phyloP scores from a whole-genome alignment of 2,329 filamentous ascomycete genomes.

The Botrytis deweyae region DNA sequence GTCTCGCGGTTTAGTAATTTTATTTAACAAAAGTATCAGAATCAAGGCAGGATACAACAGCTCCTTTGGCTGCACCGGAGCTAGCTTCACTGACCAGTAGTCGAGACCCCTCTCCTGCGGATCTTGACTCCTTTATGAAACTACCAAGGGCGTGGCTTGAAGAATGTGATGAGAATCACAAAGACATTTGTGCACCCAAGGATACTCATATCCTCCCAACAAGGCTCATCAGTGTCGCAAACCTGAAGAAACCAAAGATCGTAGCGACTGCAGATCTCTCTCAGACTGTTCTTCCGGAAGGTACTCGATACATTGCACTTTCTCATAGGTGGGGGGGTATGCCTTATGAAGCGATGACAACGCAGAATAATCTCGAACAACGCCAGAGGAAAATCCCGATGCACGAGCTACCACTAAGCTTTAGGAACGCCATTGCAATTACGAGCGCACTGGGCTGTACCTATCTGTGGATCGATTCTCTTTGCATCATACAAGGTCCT shows the following conservation, averaged over 20 bases:
- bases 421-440: constrained; percentile 36
- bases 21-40: not conserved
- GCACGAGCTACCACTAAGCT: constrained; percentile 29
- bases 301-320: constrained; percentile 19
- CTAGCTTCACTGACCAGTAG: not conserved
- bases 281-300: not conserved
- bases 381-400: constrained; percentile 21
- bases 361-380: constrained; percentile 10
- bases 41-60: not conserved
- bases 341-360: constrained; percentile 6
- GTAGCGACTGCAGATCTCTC: not conserved
- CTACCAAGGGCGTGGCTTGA: not conserved
- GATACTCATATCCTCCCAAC: not conserved
- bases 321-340: constrained; percentile 25
- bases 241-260: not conserved
- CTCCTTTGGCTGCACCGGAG: not conserved
- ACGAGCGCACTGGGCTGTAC: constrained; percentile 31
- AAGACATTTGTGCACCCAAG: not conserved
- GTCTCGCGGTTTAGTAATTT: not conserved
- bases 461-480: constrained; percentile 41
- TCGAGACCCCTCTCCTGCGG: not conserved
- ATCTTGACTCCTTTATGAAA: not conserved
- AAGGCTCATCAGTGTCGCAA: not conserved
- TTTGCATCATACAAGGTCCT: constrained; percentile 39
- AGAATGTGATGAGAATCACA: not conserved